These are phyloP conservation scores for Candida broadrunensis DNA, from an alignment of 805 yeast species.

Conservation along the genomic window DNA sequence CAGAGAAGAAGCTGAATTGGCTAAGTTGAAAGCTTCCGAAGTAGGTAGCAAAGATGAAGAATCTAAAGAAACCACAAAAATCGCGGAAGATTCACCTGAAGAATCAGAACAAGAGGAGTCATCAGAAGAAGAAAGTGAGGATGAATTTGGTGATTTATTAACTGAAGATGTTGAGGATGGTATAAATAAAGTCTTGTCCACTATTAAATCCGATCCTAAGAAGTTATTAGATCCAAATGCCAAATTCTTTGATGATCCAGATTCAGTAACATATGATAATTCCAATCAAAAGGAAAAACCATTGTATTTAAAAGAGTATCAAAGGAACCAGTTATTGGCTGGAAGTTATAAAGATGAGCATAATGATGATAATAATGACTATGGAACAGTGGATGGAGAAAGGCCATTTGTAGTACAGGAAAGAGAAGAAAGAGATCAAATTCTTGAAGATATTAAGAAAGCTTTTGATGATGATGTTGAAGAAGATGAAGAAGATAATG, in stretches of 20 bases:
- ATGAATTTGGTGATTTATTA: constrained; percentile 83
- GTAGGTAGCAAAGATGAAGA: neutral
- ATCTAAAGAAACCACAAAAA: constrained; percentile 3
- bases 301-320: constrained; percentile 87
- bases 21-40: constrained; percentile 4
- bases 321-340: constrained; percentile 74
- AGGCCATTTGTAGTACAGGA: constrained; percentile 76
- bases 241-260: constrained; percentile 72
- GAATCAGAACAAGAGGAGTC: constrained; percentile 19
- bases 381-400: constrained; percentile 46
- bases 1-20: constrained; percentile 43
- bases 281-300: constrained; percentile 48
- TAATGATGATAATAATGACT: constrained; percentile 33
- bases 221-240: constrained; percentile 63
- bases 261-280: constrained; percentile 16
- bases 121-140: constrained; percentile 72
- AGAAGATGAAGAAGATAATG: constrained; percentile 42
- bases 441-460: constrained; percentile 73
- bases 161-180: constrained; percentile 85
- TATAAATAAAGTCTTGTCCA: constrained; percentile 64
- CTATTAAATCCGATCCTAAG: constrained; percentile 68
- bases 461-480: constrained; percentile 52
- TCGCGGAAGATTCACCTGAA: constrained; percentile 19
- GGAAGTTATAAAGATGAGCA: constrained; percentile 58
- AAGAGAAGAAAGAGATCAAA: constrained; percentile 66